Evolutionary conservation across 371 early-diverging fungal species (phyloP), one percentile per base, ranked within the genome.

Genomic region (Rhizopus delemar): DNA sequence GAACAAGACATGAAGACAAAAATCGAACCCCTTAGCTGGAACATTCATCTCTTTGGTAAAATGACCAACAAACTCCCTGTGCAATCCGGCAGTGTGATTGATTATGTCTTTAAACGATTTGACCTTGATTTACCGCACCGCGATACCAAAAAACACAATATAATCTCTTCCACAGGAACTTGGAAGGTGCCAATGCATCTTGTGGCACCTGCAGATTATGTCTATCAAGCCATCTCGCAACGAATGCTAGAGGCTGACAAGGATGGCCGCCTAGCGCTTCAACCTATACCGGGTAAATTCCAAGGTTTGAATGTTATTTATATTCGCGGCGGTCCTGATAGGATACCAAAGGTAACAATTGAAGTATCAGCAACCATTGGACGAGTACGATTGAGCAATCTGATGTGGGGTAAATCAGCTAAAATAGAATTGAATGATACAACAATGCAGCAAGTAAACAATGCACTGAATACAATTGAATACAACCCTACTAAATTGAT

Each of bases 21-120:
- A 49, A 75, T 63, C 57, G 80, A 71, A 41, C 72, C 57, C 41
- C 64, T 41, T 49, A 79, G 53, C 53, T 86, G 71, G 84, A 83
- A 57, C 46, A 74, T 86, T 13, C 83, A 86, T 54, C 64, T 86
- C 51, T 84, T 84, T 62, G 86, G 84, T 22, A 86, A 86, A 52
- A 82, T 86, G 74, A 86, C 86, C 12, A 84, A 81, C 53, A 65
- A 74, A 55, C 63, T 78, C n/a, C 65, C 74, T 1, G 73, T 86
- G 11, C 74, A 80, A 54, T 59, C 74, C 0, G 74, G 74, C 15
- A 84, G 84, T 58, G 74, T 84, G 2, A 75, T 86, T 11, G 84
- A 80, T 45, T 59, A 63, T 4, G 81, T 84, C 0, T 70, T 84
- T 56, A 72, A 73, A 41, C 71, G 68, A 29, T 84, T 84, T 74